These are phyloP conservation scores for Alternaria sp. DNA, from an alignment of 2,329 filamentous ascomycete species.

Conservation along the genomic window DNA sequence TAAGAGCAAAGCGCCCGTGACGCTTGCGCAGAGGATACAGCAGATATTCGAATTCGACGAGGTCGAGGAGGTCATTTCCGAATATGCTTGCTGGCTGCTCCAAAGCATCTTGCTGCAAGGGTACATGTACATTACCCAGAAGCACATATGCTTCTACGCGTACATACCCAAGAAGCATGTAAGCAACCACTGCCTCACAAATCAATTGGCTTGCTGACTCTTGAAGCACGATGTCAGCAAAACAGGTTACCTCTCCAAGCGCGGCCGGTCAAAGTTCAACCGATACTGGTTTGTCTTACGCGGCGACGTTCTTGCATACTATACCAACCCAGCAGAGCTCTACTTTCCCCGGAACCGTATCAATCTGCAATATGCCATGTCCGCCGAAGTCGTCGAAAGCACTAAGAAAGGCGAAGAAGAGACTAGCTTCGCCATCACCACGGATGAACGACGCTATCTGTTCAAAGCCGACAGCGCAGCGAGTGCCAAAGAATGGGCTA, in stretches of 20 bases:
- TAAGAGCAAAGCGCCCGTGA: constrained; percentile 56
- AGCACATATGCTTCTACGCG: constrained; percentile 95
- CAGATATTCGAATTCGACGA: constrained; percentile 73
- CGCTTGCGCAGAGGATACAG: constrained; percentile 75
- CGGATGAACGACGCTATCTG: constrained; percentile 81
- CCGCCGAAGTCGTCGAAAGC: constrained; percentile 74
- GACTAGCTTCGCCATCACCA: constrained; percentile 80
- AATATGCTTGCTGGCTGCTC: constrained; percentile 92
- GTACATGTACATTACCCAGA: constrained; percentile 92
- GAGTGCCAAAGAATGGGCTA: constrained; percentile 96
- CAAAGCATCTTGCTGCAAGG: constrained; percentile 92
- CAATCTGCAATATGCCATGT: constrained; percentile 89
- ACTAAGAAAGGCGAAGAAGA: constrained; percentile 76
- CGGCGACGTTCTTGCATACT: constrained; percentile 91
- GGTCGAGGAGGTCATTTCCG: constrained; percentile 84
- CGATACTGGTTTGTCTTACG: constrained; percentile 94
- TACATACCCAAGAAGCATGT: constrained; percentile 94
- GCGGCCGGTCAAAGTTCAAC: constrained; percentile 86
- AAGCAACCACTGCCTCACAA: constrained; percentile 49
- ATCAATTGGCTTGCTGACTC: constrained; percentile 28
- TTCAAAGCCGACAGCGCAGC: constrained; percentile 87
- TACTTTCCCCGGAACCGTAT: constrained; percentile 94
- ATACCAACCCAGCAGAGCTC: constrained; percentile 79
- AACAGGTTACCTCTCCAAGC: constrained; percentile 87
- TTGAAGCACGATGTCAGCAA: constrained; percentile 67